A percentile compares a stretch with the other conserved stretches of the same genome.
phyloP scores from a whole-genome alignment of 768 basidiomycete genomes.

The Tephrocybe sp. region DNA sequence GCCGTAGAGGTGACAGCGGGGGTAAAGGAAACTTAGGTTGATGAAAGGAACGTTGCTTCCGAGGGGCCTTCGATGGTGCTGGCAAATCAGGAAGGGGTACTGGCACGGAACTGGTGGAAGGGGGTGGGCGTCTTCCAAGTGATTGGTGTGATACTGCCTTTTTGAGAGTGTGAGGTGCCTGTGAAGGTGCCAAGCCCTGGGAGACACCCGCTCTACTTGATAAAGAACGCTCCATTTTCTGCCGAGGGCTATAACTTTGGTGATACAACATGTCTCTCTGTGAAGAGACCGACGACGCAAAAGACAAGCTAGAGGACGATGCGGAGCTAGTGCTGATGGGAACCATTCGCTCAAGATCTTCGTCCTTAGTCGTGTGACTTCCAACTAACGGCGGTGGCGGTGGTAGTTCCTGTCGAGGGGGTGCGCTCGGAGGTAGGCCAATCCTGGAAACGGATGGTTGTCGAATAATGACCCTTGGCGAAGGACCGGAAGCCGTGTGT shows the following conservation, averaged over 20 bases:
- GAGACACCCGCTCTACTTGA: conserved; percentile 15
- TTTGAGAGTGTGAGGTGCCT: conserved; percentile 39
- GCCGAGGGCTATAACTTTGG: conserved; percentile 26
- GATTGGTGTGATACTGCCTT: conserved; percentile 62
- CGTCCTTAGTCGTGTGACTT: conserved; percentile 11
- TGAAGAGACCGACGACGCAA: conserved; percentile 38
- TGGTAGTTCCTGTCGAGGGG: conserved; percentile 49
- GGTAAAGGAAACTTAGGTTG: conserved; percentile 56
- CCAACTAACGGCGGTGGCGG: conserved; percentile 37
- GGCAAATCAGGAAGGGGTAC: conserved; percentile 28
- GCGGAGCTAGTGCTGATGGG: conserved; percentile 23
- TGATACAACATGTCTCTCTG: conserved; percentile 25
- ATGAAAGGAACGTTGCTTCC: conserved; percentile 67
- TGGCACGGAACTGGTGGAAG: conserved; percentile 23
- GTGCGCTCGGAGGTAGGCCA: conserved; percentile 45
- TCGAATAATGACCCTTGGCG: conserved; percentile 39
- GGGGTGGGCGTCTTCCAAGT: conserved; percentile 36
- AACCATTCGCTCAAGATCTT: conserved; percentile 14
- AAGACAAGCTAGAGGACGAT: conserved; percentile 42
- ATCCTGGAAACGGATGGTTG: conserved; percentile 44
- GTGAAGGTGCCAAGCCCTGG: conserved; percentile 18
- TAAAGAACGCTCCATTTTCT: conserved; percentile 26
- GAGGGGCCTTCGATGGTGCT: conserved; percentile 33
- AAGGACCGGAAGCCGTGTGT: conserved; percentile 17
- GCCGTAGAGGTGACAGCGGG: conserved; percentile 40